Conservation (phyloP, 306 rosid species). For the Cucurbita ficifolia region DNA sequence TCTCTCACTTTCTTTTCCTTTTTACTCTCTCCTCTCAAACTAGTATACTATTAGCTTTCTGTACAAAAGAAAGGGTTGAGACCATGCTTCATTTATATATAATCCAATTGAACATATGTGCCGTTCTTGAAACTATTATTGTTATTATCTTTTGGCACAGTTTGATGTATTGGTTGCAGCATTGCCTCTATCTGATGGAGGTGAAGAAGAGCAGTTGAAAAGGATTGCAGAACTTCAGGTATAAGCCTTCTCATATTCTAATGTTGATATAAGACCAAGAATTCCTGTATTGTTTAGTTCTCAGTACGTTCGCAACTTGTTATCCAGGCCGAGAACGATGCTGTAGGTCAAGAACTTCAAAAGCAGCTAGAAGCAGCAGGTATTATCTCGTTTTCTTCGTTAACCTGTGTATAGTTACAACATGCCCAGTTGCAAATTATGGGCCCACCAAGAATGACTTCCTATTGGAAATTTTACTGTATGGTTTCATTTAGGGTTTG, state of each 20-base stretch:
- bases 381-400: constrained; percentile 11
- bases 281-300: neutral
- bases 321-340: constrained; percentile 73
- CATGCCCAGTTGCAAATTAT: neutral
- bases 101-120: constrained; percentile 1
- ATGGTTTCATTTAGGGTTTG: neutral
- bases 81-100: constrained; percentile 1
- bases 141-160: constrained; percentile 20
- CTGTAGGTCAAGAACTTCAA: constrained; percentile 73
- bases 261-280: neutral
- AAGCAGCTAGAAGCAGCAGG: constrained; percentile 94
- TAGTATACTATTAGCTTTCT: neutral
- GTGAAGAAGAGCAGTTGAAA: constrained; percentile 67
- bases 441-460: neutral
- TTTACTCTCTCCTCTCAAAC: neutral
- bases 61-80: neutral
- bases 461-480: neutral
- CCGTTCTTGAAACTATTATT: neutral
- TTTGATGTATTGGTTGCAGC: constrained; percentile 78
- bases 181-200: constrained; percentile 62
- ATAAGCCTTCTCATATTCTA: neutral
- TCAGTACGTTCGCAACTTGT: neutral
- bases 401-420: constrained; percentile 4
- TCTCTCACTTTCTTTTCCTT: neutral
- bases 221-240: constrained; percentile 81